These are phyloP conservation scores for Monosporascus sp. DNA, from an alignment of 2,329 filamentous ascomycete genomes.

Conservation along the genomic window DNA sequence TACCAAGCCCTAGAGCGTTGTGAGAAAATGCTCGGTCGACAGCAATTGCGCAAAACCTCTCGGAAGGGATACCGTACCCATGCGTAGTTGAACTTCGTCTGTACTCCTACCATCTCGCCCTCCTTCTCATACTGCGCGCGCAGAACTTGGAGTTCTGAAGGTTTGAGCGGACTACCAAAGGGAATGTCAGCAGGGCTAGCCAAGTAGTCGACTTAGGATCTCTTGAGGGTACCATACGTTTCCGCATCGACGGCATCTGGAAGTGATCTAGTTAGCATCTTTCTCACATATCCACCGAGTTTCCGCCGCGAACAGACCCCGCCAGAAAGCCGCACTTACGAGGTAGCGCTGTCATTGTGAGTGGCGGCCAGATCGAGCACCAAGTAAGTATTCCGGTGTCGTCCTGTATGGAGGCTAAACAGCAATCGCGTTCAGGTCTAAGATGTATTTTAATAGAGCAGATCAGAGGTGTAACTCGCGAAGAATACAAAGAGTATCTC, in stretches of 20 bases:
- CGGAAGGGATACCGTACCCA: conserved; percentile 70
- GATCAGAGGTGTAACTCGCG: neutral
- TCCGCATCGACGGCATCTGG: conserved; percentile 96
- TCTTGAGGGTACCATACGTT: conserved; percentile 52
- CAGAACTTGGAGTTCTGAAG: conserved; percentile 86
- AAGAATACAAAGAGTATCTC: neutral
- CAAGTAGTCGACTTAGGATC: neutral
- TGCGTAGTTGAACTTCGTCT: conserved; percentile 99
- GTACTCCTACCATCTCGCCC: conserved; percentile 90
- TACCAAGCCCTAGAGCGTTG: conserved; percentile 70
- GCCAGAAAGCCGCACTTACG: conserved; percentile 15
- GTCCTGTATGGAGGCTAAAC: neutral
- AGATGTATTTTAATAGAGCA: neutral
- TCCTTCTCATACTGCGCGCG: conserved; percentile 96
- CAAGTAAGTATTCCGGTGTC: no score
- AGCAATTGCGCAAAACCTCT: conserved; percentile 1
- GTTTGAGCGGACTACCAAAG: conserved; percentile 68
- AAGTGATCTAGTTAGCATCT: conserved; percentile 8
- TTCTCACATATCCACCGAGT: neutral
- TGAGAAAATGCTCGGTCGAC: conserved; percentile 3
- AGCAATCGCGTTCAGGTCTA: neutral
- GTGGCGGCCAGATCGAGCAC: no score
- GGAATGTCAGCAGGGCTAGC: conserved; percentile 8
- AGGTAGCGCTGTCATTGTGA: conserved; percentile 25
- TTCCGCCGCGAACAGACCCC: neutral